Base-by-base conservation (phyloP, 2,329 filamentous ascomycete genomes). In the Cladosporium sp. region DNA sequence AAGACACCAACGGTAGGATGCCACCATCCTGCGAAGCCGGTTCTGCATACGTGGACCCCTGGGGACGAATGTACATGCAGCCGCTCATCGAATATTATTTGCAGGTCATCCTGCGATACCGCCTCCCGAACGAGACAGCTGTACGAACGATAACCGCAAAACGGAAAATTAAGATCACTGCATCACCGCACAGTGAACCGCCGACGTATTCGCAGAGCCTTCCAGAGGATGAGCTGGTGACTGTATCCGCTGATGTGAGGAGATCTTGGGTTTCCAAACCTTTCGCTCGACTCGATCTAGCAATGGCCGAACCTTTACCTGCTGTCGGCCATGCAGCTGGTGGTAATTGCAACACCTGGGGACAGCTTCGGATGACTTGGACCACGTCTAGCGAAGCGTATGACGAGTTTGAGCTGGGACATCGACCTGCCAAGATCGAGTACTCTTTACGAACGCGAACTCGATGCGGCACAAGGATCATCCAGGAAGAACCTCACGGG, bases 11-110 rank as follows among this genome's bases (percentile, higher is more conserved):
- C 12, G 15, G 30, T 13, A 8, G 13, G 7, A 22, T 33, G 4
- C 45, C 45, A 11, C 45, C 45, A 2, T 48, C 45, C 11, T 48
- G 45, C 45, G 36, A 39, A 39, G 15, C 25, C 4, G 45, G 45
- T 13, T 20, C 12, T 5, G 18, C 38, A 11, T 48, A 48, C 45
- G 15, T 39, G 15, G 45, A 48, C n/a, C 45, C 45, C 1, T 48
- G 45, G 45, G 45, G 27, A 22, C 45, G 45, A 3, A 12, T 5
- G 15, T 48, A 48, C 29, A 48, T 40, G 45, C 45, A 48, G 25
- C 45, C 45, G 7, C 27, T 48, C 12, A 48, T 48, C 9, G 36
- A 40, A 13, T 48, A 48, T 27, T 25, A 12, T 5, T 20, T 48
- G 13, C 36, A 33, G 7, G 36, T 33, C 16, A 48, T 27, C 7